Evolutionary conservation across 169 alveolate species (phyloP), one percentile per base, ranked within the genome.

Genomic region (Eimeria nieschulzi): DNA sequence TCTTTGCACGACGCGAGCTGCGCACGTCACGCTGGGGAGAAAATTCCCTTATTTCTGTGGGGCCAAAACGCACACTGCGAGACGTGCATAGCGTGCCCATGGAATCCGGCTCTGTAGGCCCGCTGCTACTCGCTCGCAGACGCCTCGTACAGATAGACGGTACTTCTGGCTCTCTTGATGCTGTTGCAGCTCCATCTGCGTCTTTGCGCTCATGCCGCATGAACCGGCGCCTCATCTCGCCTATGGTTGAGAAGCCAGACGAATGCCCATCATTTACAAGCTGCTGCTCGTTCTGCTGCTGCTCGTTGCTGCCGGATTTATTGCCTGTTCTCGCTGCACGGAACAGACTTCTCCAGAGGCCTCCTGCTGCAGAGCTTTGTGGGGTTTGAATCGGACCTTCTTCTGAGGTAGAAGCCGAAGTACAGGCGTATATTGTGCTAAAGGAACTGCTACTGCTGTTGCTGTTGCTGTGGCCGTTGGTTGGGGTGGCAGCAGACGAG

Each of bases 31-130:
- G 61, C n/a, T 39, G 46, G 33, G 15, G 83, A 26, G 53, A 73
- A 55, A 51, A 76, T 51, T 76, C 68, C 21, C 85, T 1, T n/a
- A 54, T 68, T 39, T 53, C 68, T 76, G 68, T 51, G 23, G 39
- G 85, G 85, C 85, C 85, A 53, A 53, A 54, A 12, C 85, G 33
- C 13, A 76, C 71, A 39, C 70, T 76, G 85, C 85, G 85, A n/a
- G 25, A 55, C 70, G 10, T 54, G 15, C 19, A 25, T 15, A 39
- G n/a, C 25, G 82, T n/a, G 53, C 9, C 17, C 53, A 39, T 33
- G 63, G 13, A 25, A 21, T 72, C 82, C 23, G 68, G 68, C n/a
- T 59, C 68, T 15, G 68, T n/a, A 15, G n/a, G 53, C 5, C 51
- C 8, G 61, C 82, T 53, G 82, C 63, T 39, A 59, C 25, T 26